These are phyloP conservation scores for Castanea mollissima DNA, from an alignment of 306 rosid species.

Conservation along the genomic window DNA sequence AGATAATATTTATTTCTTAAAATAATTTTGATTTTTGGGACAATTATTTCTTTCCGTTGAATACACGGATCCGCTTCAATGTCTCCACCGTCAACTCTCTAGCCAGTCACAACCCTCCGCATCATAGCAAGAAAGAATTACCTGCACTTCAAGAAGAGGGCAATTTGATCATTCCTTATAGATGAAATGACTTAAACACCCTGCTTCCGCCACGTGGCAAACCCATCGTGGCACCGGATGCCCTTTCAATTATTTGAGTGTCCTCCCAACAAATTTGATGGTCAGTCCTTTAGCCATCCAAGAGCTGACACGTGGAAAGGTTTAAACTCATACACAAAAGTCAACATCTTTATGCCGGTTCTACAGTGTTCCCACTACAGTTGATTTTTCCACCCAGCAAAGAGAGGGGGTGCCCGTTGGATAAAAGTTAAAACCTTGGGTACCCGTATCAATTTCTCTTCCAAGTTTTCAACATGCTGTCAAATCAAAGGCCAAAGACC, in stretches of 20 bases:
- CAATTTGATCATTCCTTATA: not conserved
- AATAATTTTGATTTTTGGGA: not conserved
- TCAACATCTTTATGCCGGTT: not conserved
- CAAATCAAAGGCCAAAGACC: too few species aligned
- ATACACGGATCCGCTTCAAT: slow-evolving; percentile 17
- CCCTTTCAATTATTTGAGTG: slow-evolving; percentile 1
- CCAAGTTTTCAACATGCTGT: too few species aligned
- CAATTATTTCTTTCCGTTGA: slow-evolving; percentile 28
- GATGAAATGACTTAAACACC: not conserved
- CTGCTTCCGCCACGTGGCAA: slow-evolving; percentile 16
- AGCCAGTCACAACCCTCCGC: slow-evolving; percentile 33
- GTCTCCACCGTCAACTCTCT: not conserved
- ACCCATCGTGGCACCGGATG: not conserved
- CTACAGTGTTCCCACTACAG: slow-evolving; percentile 1
- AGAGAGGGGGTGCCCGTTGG: not conserved
- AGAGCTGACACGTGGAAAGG: not conserved
- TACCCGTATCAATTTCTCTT: too few species aligned
- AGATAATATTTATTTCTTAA: not conserved
- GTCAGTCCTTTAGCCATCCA: not conserved
- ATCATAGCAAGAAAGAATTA: slow-evolving; percentile 1
- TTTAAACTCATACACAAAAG: not conserved
- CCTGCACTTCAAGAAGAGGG: slow-evolving; percentile 35
- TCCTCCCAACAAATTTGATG: not conserved
- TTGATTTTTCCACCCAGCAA: not conserved
- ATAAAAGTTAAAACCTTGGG: not conserved